Conservation (phyloP, 306 rosid species). For the Senna tora region DNA sequence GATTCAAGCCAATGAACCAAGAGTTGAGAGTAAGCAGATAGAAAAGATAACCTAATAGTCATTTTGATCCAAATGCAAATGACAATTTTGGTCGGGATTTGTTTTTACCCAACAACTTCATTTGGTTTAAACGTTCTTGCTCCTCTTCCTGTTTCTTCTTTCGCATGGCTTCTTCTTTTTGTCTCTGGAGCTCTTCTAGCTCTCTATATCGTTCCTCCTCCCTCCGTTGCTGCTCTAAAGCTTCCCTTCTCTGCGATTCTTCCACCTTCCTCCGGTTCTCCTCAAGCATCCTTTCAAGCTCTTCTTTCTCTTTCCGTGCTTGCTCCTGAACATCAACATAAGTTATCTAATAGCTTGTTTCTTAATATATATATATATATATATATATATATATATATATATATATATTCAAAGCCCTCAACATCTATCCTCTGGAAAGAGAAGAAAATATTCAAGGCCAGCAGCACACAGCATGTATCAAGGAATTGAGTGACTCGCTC, state of each 20-base stretch:
- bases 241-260: conserved; percentile 91
- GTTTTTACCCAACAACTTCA: conserved; percentile 92
- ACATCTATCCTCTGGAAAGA: conserved; percentile 8
- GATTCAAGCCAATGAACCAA: conserved; percentile 25
- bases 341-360: not conserved
- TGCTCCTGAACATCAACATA: conserved; percentile 4
- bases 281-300: conserved; percentile 80
- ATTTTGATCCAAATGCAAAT: conserved; percentile 94
- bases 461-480: conserved; percentile 11
- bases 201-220: conserved; percentile 96
- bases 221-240: conserved; percentile 88
- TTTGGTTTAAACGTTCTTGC: conserved; percentile 80
- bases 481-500: not conserved
- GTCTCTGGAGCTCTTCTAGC: conserved; percentile 98
- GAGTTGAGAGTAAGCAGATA: not conserved
- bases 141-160: conserved; percentile 93
- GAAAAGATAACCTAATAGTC: conserved; percentile 19
- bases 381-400: not conserved
- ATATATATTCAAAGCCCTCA: not conserved
- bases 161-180: conserved; percentile 86
- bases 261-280: conserved; percentile 82
- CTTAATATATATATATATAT: not conserved
- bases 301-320: conserved; percentile 62
- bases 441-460: conserved; percentile 1
- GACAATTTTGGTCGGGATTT: conserved; percentile 92